Conservation (phyloP, 2,329 filamentous ascomycete genomes). For the Paecilomyces sp. region DNA sequence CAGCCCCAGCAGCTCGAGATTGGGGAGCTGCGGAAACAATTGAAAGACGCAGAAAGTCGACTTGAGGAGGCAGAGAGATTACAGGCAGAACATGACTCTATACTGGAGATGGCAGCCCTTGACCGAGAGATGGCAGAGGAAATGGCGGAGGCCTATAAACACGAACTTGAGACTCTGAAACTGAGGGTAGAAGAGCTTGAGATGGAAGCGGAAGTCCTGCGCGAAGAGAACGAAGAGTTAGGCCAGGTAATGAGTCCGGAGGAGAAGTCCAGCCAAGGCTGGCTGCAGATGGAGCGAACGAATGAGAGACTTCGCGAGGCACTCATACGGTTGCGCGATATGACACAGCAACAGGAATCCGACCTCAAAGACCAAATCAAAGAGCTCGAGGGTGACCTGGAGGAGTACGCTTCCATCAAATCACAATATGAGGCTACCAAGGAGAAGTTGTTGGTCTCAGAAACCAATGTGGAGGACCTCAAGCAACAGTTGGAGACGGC, state of each 20-base stretch:
- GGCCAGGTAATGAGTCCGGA: conserved; percentile 80
- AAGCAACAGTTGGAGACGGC: conserved; percentile 86
- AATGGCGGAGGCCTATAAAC: conserved; percentile 72
- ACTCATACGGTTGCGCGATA: conserved; percentile 73
- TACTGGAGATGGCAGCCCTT: conserved; percentile 77
- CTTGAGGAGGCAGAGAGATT: conserved; percentile 64
- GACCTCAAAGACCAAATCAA: conserved; percentile 71
- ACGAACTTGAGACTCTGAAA: conserved; percentile 71
- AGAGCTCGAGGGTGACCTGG: conserved; percentile 64
- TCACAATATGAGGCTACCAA: conserved; percentile 63
- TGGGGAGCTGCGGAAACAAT: conserved; percentile 63
- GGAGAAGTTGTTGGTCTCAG: conserved; percentile 64
- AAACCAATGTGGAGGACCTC: conserved; percentile 74
- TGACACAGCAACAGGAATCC: conserved; percentile 76
- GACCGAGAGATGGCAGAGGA: conserved; percentile 97
- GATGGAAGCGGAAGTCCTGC: conserved; percentile 77
- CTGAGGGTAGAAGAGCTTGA: conserved; percentile 74
- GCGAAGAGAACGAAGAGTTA: conserved; percentile 80
- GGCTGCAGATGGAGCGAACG: conserved; percentile 83
- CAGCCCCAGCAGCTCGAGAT: conserved; percentile 79
- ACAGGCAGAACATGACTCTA: conserved; percentile 77
- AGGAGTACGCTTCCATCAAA: conserved; percentile 60
- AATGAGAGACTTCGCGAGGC: conserved; percentile 85
- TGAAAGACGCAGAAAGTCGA: conserved; percentile 67
- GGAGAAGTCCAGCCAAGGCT: conserved; percentile 77